These are phyloP conservation scores for Cystofilobasidium capitatum DNA, from an alignment of 768 basidiomycete genomes.

Conservation along the genomic window DNA sequence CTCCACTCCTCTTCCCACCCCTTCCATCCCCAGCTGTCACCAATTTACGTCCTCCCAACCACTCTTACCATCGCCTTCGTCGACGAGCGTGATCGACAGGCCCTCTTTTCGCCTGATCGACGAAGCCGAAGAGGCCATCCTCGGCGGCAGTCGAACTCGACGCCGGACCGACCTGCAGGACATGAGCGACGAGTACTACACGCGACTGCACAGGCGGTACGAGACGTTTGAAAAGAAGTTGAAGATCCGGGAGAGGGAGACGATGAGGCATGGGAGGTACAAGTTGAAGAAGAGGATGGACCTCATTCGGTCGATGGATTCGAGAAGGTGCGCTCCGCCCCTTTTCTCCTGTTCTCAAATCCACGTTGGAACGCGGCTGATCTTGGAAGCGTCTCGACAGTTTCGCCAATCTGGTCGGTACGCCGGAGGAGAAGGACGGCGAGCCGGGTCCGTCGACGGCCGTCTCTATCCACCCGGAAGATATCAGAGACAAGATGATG, in stretches of 20 bases:
- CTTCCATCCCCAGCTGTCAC: neutral
- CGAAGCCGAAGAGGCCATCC: neutral
- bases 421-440: neutral
- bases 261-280: conserved; percentile 24
- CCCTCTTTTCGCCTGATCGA: neutral
- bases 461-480: conserved; percentile 12
- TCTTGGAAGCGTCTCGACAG: no score
- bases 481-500: conserved; percentile 10
- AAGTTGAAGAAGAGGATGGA: conserved; percentile 25
- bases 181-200: conserved; percentile 18
- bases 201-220: conserved; percentile 23
- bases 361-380: neutral
- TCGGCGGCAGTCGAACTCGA: neutral
- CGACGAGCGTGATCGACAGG: neutral
- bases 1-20: no score
- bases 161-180: neutral
- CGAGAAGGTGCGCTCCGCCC: conserved; percentile 10
- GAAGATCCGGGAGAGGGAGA: conserved; percentile 18
- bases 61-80: neutral
- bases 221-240: conserved; percentile 26
- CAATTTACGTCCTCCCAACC: neutral
- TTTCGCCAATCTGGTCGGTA: neutral
- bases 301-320: conserved; percentile 17
- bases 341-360: neutral
- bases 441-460: neutral